Evolutionary conservation across 2,329 filamentous ascomycete species (phyloP).

Genomic region (Leptographium lundbergii): DNA sequence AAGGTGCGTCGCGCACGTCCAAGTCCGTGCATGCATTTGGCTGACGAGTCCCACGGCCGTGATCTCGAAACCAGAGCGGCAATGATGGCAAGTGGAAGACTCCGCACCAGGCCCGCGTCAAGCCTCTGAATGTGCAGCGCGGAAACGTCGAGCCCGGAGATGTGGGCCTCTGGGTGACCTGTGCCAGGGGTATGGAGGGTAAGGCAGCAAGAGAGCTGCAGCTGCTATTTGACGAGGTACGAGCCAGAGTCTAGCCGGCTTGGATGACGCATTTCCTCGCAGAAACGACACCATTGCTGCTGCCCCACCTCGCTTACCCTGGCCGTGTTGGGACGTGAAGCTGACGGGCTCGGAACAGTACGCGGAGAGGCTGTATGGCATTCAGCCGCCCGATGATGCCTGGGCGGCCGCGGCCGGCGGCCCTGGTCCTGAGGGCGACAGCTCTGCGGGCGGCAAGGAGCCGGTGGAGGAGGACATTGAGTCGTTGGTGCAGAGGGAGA

Average conservation of each 20-base stretch:
- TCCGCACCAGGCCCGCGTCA: conserved; percentile 38
- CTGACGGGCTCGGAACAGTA: conserved; percentile 33
- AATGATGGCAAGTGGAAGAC: conserved; percentile 49
- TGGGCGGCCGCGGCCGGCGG: background rate
- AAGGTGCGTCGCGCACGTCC: conserved; percentile 17
- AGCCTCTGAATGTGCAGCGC: conserved; percentile 29
- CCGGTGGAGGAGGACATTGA: conserved; percentile 54
- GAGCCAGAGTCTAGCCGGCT: background rate
- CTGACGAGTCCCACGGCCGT: background rate
- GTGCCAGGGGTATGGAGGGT: conserved; percentile 56
- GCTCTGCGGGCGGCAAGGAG: conserved; percentile 13
- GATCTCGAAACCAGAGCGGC: conserved; percentile 27
- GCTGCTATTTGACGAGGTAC: conserved; percentile 53
- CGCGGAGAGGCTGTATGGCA: conserved; percentile 47
- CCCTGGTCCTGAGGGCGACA: conserved; percentile 9
- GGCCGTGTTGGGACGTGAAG: background rate
- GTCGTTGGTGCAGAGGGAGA: conserved; percentile 56
- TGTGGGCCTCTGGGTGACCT: conserved; percentile 66
- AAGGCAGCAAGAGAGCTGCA: conserved; percentile 57
- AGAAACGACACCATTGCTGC: background rate
- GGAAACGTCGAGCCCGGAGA: conserved; percentile 52
- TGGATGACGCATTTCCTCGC: background rate
- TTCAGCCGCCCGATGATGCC: conserved; percentile 24
- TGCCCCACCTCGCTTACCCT: background rate
- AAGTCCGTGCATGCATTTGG: background rate